Evolutionary conservation across 2,329 filamentous ascomycete species (phyloP), one percentile per base, ranked within the genome.

Genomic region (Aureobasidium lini): DNA sequence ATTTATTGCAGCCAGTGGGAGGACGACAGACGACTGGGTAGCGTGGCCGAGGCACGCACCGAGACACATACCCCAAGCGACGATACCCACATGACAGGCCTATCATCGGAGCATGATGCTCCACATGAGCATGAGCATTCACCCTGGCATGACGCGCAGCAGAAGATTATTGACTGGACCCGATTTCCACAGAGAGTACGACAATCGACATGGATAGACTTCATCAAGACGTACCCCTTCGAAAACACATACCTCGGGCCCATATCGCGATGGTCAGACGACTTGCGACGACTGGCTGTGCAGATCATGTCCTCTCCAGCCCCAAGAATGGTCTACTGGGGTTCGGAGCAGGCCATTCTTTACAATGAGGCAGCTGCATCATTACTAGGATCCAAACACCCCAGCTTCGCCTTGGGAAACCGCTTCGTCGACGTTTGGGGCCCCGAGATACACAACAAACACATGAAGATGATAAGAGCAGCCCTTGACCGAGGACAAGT

Each of bases 341-440:
- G 71, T 7, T 47, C 65, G 2, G 66, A 71, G 0, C 64, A 68
- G n/a, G 66, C 63, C 34, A 71, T 73, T 65, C 53, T 73, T 8
- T 72, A 72, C 63, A 74, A 74, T 31, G 68, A 72, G 40, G 62
- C 66, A 0, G 72, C 71, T 23, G 64, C 71, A 11, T 62, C 69
- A 42, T 53, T 74, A 4, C 63, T 73, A 8, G 68, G 69, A 4
- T 43, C 56, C 0, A 63, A 70, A 16, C 71, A 73, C 28, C 63
- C 60, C 4, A 52, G 8, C 10, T 49, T 59, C 3, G 57, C 61
- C 9, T 32, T 63, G 9, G 62, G 62, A 16, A 60, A 36, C 11
- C 69, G 66, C 43, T 59, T 48, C 18, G 44, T 53, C 10, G 61
- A 60, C 18, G 57, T 62, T 16, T 62, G 58, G 49, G 57, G 57